Base-by-base conservation (phyloP, 1,284 basidiomycete species). In the Ceratobasidium sp. region DNA sequence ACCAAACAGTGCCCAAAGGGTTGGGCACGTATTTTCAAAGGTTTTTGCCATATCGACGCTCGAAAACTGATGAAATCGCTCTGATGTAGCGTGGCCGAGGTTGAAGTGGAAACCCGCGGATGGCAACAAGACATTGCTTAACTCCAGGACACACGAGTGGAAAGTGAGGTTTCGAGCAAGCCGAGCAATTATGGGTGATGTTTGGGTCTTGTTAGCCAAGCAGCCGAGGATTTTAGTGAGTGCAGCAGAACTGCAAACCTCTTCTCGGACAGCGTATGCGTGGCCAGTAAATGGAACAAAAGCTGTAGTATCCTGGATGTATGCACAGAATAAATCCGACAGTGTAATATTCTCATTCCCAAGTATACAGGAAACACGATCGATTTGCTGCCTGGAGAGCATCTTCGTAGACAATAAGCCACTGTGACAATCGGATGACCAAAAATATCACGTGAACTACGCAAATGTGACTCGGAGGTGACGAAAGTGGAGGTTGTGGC, bases 11-110 rank as follows among this genome's bases (percentile, higher is more conserved):
- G n/a, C n/a, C n/a, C n/a, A n/a, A n/a, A n/a, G n/a, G 21, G 58
- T 40, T 14, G 58, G 58, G 38, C 58, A 60, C 8, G 38, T 60
- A 12, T 48, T 28, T 30, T 62, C 59, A 23, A 62, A 62, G 4
- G 25, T 62, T 25, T 48, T 48, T 7, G 40, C 60, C 38, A 62
- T 42, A 30, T 62, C 46, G 38, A 62, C 30, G 42, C 60, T 62
- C 42, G 60, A 62, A 18, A 62, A 62, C 40, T 46, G 16, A 28
- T 62, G 60, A 23, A 62, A 62, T 28, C 14, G 60, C 21, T 40
- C 38, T 4, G 42, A 28, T 25, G 25, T 18, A 6, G 60, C 60
- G 25, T 48, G 60, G 3, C 38, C 23, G 38, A 62, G 42, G 21
- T 62, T 62, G 16, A 46, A 42, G 42, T 62, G 60, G 28, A 62